Evolutionary conservation across 1,284 basidiomycete species (phyloP).

Genomic region (Cutaneotrichosporon sp.): DNA sequence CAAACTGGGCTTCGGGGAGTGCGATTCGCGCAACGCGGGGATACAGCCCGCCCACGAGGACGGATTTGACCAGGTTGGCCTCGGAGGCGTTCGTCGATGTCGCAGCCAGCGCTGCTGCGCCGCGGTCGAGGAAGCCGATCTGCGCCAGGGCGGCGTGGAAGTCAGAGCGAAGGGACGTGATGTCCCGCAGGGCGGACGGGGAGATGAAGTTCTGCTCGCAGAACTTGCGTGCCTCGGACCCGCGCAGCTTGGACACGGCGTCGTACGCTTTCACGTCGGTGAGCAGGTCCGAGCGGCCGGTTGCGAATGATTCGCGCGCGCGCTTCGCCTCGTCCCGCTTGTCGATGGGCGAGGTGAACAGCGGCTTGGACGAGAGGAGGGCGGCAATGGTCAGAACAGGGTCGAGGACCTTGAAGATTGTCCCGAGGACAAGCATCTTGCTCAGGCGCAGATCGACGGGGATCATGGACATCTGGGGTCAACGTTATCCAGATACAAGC

Average conservation of each 20-base stretch:
- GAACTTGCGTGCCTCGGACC: conserved; percentile 50
- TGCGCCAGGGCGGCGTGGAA: conserved; percentile 67
- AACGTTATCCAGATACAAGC: not conserved
- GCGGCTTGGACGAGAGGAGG: conserved; percentile 76
- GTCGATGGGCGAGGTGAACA: conserved; percentile 77
- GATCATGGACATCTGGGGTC: conserved; percentile 60
- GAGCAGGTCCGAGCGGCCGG: conserved; percentile 76
- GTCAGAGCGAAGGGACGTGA: conserved; percentile 71
- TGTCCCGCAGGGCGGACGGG: conserved; percentile 67
- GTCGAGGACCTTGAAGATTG: conserved; percentile 72
- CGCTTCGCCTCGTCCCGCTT: conserved; percentile 70
- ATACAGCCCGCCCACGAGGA: conserved; percentile 77
- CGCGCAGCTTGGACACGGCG: conserved; percentile 57
- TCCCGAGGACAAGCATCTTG: conserved; percentile 85
- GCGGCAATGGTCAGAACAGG: conserved; percentile 72
- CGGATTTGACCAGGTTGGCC: conserved; percentile 69
- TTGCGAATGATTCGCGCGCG: conserved; percentile 63
- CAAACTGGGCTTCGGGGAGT: conserved; percentile 73
- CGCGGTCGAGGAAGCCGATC: conserved; percentile 61
- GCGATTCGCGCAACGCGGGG: conserved; percentile 69
- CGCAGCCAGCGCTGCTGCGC: conserved; percentile 51
- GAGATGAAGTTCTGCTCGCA: conserved; percentile 89
- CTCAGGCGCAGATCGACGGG: conserved; percentile 85
- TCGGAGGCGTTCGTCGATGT: conserved; percentile 57
- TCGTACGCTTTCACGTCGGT: conserved; percentile 76